Base-by-base conservation (phyloP, 164 flowering plant genomes). In the Protea cynaroides region DNA sequence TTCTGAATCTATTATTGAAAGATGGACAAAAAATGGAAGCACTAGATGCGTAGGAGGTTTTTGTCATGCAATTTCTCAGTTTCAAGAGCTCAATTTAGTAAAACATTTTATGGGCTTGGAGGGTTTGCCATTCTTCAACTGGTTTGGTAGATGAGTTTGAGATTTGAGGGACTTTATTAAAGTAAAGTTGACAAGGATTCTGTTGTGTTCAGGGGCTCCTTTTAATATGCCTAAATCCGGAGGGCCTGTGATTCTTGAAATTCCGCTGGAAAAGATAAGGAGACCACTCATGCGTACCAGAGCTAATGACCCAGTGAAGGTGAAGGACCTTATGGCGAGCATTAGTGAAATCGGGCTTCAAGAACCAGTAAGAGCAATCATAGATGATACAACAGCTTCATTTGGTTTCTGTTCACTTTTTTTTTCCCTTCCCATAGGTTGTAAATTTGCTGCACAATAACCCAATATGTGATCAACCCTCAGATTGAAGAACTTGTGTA, bases 281-380 rank as follows among this genome's bases (percentile, higher is more conserved):
- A 85, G 97, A 52, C 99, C 97, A 1, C 69, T 94, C 22, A 82
- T 86, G 93, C 81, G 93, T 3, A 94, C 96, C 1, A 78, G 97
- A 78, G 66, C 85, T 3, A 94, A 91, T 64, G 96, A 94, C 64
- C 96, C 81, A 0, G 64, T 58, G 36, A 94, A 94, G 65, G 99
- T 94, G 56, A 69, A 89, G 77, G 89, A 91, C 7, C 93, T 94
- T 71, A 91, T 91, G 97, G 92, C 85, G 6, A 94, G 97, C 70
- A 91, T 94, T 49, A 43, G 59, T 37, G 76, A 84, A 69, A 91
- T 94, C 47, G 99, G 99, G 11, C 94, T 91, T 47, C 97, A 88
- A 86, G 96, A 82, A 8, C 96, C 97, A 2, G 97, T 91, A 73
- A 59, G 76, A 25, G 6, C 9, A 22, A 18, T 49, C 21, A n/a